Base-by-base conservation (phyloP, 768 basidiomycete species). In the Leccinum aurantiacum region DNA sequence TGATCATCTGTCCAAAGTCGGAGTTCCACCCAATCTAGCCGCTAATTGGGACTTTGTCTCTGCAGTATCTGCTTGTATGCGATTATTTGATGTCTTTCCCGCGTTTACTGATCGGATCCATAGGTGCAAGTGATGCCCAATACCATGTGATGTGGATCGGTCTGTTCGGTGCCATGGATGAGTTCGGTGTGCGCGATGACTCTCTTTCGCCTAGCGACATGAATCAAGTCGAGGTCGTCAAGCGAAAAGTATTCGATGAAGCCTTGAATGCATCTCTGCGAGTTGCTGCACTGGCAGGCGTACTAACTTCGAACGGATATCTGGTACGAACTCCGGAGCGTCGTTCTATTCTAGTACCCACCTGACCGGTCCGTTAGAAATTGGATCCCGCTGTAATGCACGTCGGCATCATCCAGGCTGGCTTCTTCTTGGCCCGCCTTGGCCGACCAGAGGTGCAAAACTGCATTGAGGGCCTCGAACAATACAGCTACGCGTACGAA, bases 71-170 rank as follows among this genome's bases (percentile, higher is more conserved):
- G 84, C 85, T 11, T 87, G 86, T 83, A 60, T 63, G 82, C 70
- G 1, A 35, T 50, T 58, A 14, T 59, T 49, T 38, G 27, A 15
- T 15, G 8, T n/a, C 29, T 24, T 5, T 25, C n/a, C 14, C 15
- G 17, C 15, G 17, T 25, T 50, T 13, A 25, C 49, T 56, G 54
- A 62, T 48, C 48, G 13, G 31, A 6, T 35, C 22, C 41, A 29
- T 78, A 77, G 90, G 90, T 65, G 89, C 90, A 19, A 91, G 89
- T 68, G 91, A 95, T 69, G 90, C 91, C 29, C 92, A 90, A 29
- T 95, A 91, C 71, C 94, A 97, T 75, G 84, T 90, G 66, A 89
- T 95, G 85, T 96, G 92, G 93, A 86, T 95, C 60, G 84, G 87
- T 46, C 74, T 94, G 4, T 89, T 90, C 73, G 86, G 81, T 62